phyloP scores from a whole-genome alignment of 1,284 basidiomycete species.

The Xerocomus amazonicus region DNA sequence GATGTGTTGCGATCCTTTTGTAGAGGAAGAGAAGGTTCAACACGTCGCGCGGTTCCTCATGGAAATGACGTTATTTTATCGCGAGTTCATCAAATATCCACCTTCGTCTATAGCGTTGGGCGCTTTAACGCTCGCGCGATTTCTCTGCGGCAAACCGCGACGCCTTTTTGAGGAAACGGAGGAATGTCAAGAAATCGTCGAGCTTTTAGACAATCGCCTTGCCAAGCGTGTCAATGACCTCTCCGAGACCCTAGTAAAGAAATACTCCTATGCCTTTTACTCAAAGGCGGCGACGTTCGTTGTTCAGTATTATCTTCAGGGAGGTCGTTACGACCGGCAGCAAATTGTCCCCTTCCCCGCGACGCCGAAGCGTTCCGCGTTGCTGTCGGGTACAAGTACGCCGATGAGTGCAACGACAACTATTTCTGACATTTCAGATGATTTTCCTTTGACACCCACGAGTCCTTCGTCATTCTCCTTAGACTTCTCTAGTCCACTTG shows the following conservation, averaged over 20 bases:
- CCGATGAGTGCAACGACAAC: conserved; percentile 71
- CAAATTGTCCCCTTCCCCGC: conserved; percentile 55
- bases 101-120: conserved; percentile 88
- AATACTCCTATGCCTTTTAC: conserved; percentile 95
- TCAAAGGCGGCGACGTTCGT: conserved; percentile 91
- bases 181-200: conserved; percentile 74
- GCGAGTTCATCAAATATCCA: conserved; percentile 86
- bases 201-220: conserved; percentile 82
- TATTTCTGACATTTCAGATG: conserved; percentile 71
- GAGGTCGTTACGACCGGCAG: conserved; percentile 61
- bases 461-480: conserved; percentile 56
- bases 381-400: conserved; percentile 54
- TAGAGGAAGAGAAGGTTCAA: conserved; percentile 87
- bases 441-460: conserved; percentile 76
- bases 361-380: conserved; percentile 60
- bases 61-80: conserved; percentile 97
- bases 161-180: conserved; percentile 78
- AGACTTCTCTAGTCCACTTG: conserved; percentile 51
- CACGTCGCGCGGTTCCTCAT: conserved; percentile 96
- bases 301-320: conserved; percentile 87
- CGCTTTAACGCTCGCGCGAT: conserved; percentile 84
- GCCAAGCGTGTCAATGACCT: conserved; percentile 84
- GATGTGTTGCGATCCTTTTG: conserved; percentile 63
- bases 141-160: conserved; percentile 76
- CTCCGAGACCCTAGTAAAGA: conserved; percentile 93